phyloP scores from a whole-genome alignment of 352 stramenopile species.

The Pythium sp. region DNA sequence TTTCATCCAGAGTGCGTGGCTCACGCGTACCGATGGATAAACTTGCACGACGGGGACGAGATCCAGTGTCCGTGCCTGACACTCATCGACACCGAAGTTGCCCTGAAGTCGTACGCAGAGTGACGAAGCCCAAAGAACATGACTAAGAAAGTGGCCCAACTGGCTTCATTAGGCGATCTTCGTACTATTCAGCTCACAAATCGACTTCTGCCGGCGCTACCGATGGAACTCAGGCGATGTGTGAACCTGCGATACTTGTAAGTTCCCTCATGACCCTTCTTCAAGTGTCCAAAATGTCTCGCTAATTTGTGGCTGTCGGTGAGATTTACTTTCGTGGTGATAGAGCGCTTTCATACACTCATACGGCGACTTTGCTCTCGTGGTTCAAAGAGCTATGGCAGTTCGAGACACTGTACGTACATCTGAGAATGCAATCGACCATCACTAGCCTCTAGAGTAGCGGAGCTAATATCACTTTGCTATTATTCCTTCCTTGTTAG shows the following conservation, averaged over 20 bases:
- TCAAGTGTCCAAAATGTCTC: too few species aligned
- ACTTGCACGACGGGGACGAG: not conserved
- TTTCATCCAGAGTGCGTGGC: slow-evolving; percentile 12
- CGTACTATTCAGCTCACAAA: slow-evolving; percentile 34
- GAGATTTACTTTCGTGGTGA: not conserved
- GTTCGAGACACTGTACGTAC: not conserved
- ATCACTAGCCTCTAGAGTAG: too few species aligned
- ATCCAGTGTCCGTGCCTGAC: slow-evolving; percentile 30
- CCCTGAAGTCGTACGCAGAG: slow-evolving; percentile 16
- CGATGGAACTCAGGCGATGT: slow-evolving; percentile 24
- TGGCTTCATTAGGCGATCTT: slow-evolving; percentile 26
- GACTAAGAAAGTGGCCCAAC: slow-evolving; percentile 16
- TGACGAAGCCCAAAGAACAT: slow-evolving; percentile 21
- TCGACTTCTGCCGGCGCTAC: slow-evolving; percentile 18
- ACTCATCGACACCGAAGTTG: slow-evolving; percentile 23
- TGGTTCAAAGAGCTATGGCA: not conserved
- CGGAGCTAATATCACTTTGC: too few species aligned
- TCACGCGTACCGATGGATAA: slow-evolving; percentile 9
- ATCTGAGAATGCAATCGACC: too few species aligned
- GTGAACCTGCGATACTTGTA: slow-evolving; percentile 27
- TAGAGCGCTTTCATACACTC: not conserved
- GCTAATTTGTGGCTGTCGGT: too few species aligned
- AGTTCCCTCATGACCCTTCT: not conserved
- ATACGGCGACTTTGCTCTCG: not conserved
- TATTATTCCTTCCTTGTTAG: not conserved